phyloP scores from a whole-genome alignment of 179 eudicot species.

The Silene coronaria region DNA sequence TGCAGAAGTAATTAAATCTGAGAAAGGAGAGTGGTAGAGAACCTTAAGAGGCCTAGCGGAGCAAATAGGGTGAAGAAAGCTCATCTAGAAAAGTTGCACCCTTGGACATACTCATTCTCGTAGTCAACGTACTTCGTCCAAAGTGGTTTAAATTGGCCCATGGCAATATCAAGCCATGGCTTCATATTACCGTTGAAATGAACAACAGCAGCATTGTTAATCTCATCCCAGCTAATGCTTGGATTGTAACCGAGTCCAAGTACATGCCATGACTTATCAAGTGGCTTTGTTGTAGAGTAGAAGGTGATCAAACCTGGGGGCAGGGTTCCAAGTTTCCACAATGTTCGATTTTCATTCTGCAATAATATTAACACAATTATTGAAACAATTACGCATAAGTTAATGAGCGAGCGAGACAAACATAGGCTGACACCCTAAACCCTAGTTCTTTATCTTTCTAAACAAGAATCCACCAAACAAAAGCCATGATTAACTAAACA shows the following conservation, averaged over 20 bases:
- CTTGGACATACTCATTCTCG: constrained; percentile 60
- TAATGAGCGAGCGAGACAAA: background rate
- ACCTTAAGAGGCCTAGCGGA: constrained; percentile 6
- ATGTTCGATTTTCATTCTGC: constrained; percentile 76
- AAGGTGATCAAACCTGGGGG: constrained; percentile 77
- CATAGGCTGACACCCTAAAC: background rate
- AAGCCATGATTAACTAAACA: background rate
- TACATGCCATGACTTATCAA: constrained; percentile 89
- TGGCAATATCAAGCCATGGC: constrained; percentile 80
- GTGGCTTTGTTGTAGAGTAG: constrained; percentile 74
- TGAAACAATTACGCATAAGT: background rate
- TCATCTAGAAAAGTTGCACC: constrained; percentile 61
- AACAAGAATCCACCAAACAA: background rate
- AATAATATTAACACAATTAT: constrained; percentile 15
- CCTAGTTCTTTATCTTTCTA: background rate
- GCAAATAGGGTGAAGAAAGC: background rate
- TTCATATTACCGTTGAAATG: constrained; percentile 89
- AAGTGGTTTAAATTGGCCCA: constrained; percentile 71
- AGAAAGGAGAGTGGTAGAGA: constrained; percentile 18
- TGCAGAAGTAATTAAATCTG: constrained; percentile 7
- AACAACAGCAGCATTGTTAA: constrained; percentile 72
- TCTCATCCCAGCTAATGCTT: constrained; percentile 69
- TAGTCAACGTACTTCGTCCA: constrained; percentile 71
- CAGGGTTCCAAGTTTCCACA: constrained; percentile 77
- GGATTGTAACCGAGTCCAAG: constrained; percentile 81